phyloP scores from a whole-genome alignment of 2,329 filamentous ascomycete species.

The Gaeumannomyces sp. region DNA sequence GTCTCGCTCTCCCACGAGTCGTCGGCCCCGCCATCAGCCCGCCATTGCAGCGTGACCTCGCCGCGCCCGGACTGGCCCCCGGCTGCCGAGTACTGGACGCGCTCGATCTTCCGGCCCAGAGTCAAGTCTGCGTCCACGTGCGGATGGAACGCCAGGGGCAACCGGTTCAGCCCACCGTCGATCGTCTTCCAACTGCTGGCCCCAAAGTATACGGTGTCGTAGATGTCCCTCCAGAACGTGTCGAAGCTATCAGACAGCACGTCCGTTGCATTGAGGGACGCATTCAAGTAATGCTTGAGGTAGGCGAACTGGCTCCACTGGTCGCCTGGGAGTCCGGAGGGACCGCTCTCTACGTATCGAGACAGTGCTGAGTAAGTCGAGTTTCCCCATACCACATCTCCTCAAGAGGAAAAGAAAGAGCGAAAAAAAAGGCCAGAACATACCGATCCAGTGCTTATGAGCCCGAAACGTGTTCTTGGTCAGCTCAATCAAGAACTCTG shows the following conservation, averaged over 20 bases:
- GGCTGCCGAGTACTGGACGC: slow-evolving; percentile 15
- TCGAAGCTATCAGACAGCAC: slow-evolving; percentile 32
- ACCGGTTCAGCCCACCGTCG: slow-evolving; percentile 27
- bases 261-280: slow-evolving; percentile 49
- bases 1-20: slow-evolving; percentile 25
- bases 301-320: slow-evolving; percentile 61
- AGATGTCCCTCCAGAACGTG: slow-evolving; percentile 39
- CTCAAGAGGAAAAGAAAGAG: too few species aligned
- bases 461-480: slow-evolving; percentile 39
- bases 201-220: slow-evolving; percentile 22
- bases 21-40: slow-evolving; percentile 32
- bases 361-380: not conserved
- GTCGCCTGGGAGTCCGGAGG: slow-evolving; percentile 46
- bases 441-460: slow-evolving; percentile 31
- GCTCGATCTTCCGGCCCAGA: slow-evolving; percentile 19
- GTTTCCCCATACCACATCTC: too few species aligned
- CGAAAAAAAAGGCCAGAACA: not conserved
- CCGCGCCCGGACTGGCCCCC: slow-evolving; percentile 14
- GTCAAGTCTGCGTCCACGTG: slow-evolving; percentile 22
- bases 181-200: slow-evolving; percentile 23
- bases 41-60: slow-evolving; percentile 55
- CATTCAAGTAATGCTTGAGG: slow-evolving; percentile 52
- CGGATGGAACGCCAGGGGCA: slow-evolving; percentile 29
- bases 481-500: slow-evolving; percentile 26
- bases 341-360: slow-evolving; percentile 22